Evolutionary conservation across 2,329 filamentous ascomycete genomes (phyloP).

Genomic region (Zasmidium cellare): DNA sequence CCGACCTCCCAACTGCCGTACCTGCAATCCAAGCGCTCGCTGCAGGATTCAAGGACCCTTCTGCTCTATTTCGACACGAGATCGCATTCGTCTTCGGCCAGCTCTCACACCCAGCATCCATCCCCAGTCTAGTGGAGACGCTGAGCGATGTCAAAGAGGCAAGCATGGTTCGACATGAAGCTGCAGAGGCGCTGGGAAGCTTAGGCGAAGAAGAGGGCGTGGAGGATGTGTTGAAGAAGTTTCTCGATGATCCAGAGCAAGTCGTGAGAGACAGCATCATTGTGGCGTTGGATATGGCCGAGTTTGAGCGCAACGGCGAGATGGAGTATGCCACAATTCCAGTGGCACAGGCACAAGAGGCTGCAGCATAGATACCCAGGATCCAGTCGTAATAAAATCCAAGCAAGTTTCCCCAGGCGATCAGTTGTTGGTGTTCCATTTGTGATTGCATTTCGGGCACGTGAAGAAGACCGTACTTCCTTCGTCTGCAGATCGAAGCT

Average conservation of each 20-base stretch:
- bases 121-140: slow-evolving; percentile 78
- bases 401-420: not conserved
- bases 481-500: slow-evolving; percentile 91
- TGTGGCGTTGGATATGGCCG: slow-evolving; percentile 96
- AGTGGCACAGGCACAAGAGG: slow-evolving; percentile 21
- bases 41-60: slow-evolving; percentile 79
- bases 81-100: slow-evolving; percentile 98
- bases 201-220: slow-evolving; percentile 92
- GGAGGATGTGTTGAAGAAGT: slow-evolving; percentile 77
- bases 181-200: slow-evolving; percentile 91
- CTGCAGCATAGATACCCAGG: slow-evolving; percentile 18
- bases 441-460: slow-evolving; percentile 77
- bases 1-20: slow-evolving; percentile 82
- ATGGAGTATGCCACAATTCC: slow-evolving; percentile 91
- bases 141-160: slow-evolving; percentile 78
- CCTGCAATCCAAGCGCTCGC: slow-evolving; percentile 86
- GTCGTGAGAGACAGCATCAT: slow-evolving; percentile 94
- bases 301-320: slow-evolving; percentile 88
- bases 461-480: slow-evolving; percentile 89
- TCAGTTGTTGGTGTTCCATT: slow-evolving; percentile 68
- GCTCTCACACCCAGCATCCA: slow-evolving; percentile 92
- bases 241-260: slow-evolving; percentile 85
- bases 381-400: not conserved
- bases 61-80: slow-evolving; percentile 93
- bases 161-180: slow-evolving; percentile 97